phyloP scores from a whole-genome alignment of 768 basidiomycete genomes.

The Myochromella boudieri region DNA sequence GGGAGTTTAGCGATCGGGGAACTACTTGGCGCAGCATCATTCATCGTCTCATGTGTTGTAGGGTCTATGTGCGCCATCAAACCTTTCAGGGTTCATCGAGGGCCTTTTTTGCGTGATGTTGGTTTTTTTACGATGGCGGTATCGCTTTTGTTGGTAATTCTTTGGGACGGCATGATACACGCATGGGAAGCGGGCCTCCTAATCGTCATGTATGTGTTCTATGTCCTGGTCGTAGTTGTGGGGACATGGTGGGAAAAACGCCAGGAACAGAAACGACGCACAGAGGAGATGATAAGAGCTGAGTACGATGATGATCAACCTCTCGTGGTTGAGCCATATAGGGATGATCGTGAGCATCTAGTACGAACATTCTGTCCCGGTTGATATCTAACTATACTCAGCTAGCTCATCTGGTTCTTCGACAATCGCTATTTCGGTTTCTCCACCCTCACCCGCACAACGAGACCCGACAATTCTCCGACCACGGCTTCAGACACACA shows the following conservation, averaged over 20 bases:
- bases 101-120: conserved; percentile 89
- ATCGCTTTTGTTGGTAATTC: conserved; percentile 67
- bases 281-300: conserved; percentile 53
- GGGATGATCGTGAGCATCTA: conserved; percentile 55
- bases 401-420: conserved; percentile 12
- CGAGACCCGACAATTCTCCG: conserved; percentile 31
- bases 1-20: conserved; percentile 94
- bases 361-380: neutral
- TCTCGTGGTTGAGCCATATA: conserved; percentile 48
- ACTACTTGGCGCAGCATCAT: conserved; percentile 90
- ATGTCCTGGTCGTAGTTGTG: conserved; percentile 74
- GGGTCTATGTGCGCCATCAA: conserved; percentile 98
- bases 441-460: conserved; percentile 26
- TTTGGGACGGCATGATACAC: conserved; percentile 73
- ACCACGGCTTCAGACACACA: conserved; percentile 36
- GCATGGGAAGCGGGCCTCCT: conserved; percentile 73
- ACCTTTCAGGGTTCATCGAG: conserved; percentile 81
- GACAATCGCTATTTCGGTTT: conserved; percentile 18
- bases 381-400: neutral
- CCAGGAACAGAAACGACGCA: conserved; percentile 42
- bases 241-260: conserved; percentile 77
- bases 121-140: conserved; percentile 92
- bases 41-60: conserved; percentile 95
- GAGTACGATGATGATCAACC: conserved; percentile 56
- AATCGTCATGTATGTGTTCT: conserved; percentile 71